Conservation (phyloP, 2,329 filamentous ascomycete genomes). For the Teratosphaeria destructans region DNA sequence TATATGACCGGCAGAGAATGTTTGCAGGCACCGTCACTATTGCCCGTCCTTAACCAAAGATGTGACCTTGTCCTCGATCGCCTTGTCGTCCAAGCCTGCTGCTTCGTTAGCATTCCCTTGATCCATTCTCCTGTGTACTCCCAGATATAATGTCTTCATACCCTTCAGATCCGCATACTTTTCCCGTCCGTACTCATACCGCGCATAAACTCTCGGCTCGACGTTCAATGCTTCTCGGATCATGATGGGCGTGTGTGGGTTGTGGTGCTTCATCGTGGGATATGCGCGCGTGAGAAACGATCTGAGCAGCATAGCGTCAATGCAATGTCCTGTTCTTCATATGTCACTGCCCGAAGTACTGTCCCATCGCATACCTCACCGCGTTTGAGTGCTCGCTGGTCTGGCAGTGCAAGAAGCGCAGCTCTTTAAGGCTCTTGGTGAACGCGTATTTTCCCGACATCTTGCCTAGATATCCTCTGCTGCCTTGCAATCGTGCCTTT, state of each 20-base stretch:
- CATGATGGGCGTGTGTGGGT: conserved; percentile 86
- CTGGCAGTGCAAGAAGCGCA: conserved; percentile 96
- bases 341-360: neutral
- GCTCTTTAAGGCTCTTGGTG: conserved; percentile 77
- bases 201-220: conserved; percentile 75
- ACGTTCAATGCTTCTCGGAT: conserved; percentile 84
- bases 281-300: conserved; percentile 85
- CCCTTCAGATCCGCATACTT: conserved; percentile 53
- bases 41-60: conserved; percentile 46
- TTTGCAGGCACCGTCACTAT: conserved; percentile 9
- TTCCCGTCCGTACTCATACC: conserved; percentile 71
- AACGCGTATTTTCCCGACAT: conserved; percentile 96
- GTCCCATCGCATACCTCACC: conserved; percentile 53
- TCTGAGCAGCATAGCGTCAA: conserved; percentile 36
- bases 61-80: conserved; percentile 59
- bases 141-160: conserved; percentile 18
- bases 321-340: neutral
- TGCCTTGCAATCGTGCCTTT: neutral
- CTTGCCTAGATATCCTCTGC: neutral
- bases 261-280: conserved; percentile 99
- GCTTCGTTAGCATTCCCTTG: conserved; percentile 3
- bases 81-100: conserved; percentile 55
- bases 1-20: neutral
- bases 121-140: no score
- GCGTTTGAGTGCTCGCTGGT: conserved; percentile 82